Evolutionary conservation across 2,329 filamentous ascomycete genomes (phyloP).

Genomic region (Alternaria consortialis): DNA sequence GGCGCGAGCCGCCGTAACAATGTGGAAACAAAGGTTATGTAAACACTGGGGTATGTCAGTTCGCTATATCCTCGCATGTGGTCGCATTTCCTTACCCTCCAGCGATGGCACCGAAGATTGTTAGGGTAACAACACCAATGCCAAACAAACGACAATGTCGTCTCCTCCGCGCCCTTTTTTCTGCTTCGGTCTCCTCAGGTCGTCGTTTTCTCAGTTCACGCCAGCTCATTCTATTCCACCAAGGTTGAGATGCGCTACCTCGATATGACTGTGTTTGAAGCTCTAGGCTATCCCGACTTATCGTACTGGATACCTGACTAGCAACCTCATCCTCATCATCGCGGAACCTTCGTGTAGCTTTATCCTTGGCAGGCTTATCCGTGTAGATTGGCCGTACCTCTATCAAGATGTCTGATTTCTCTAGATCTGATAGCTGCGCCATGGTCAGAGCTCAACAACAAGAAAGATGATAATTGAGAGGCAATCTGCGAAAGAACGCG

Average conservation of each 20-base stretch:
- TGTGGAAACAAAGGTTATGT: slow-evolving; percentile 32
- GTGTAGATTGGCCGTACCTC: slow-evolving; percentile 10
- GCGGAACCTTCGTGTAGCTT: slow-evolving; percentile 8
- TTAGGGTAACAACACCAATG: slow-evolving; percentile 20
- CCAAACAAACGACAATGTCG: slow-evolving; percentile 13
- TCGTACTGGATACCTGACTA: slow-evolving; percentile 16
- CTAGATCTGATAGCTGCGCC: slow-evolving; percentile 7
- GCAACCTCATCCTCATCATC: slow-evolving; percentile 21
- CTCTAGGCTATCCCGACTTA: slow-evolving; percentile 10
- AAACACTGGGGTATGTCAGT: slow-evolving; percentile 31
- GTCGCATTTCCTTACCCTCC: slow-evolving; percentile 22
- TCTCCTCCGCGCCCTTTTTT: slow-evolving; percentile 6
- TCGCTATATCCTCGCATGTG: neutral
- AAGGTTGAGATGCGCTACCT: slow-evolving; percentile 2
- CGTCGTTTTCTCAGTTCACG: slow-evolving; percentile 8
- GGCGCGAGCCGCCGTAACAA: slow-evolving; percentile 34
- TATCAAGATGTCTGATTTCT: slow-evolving; percentile 10
- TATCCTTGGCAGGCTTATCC: slow-evolving; percentile 2
- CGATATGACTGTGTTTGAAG: slow-evolving; percentile 17
- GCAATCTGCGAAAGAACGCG: neutral
- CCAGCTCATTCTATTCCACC: slow-evolving; percentile 8
- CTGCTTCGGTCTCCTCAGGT: slow-evolving; percentile 5
- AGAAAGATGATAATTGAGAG: neutral
- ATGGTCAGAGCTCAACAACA: neutral
- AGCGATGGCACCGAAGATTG: slow-evolving; percentile 28